Percentiles rank a stretch among this genome's conserved stretches.
Conservation (phyloP, 1,284 basidiomycete species). For the Puccinia triticina region DNA sequence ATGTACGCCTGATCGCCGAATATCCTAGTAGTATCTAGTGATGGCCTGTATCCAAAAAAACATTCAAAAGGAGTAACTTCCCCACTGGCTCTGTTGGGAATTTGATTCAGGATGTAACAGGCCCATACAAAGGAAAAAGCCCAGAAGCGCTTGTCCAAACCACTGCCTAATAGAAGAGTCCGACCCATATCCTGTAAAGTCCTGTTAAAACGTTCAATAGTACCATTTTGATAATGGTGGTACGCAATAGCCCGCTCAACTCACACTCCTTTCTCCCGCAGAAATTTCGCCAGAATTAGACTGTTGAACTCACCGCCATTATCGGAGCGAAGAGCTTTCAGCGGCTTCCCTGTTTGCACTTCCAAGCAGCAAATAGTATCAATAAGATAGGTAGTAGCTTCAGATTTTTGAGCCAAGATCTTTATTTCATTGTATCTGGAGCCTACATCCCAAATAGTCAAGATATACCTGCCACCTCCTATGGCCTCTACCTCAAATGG, state of each 20-base stretch:
- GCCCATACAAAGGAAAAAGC: not conserved
- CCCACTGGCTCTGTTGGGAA: not conserved
- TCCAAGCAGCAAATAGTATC: not conserved
- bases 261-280: constrained; percentile 7
- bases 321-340: no score
- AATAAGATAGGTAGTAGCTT: not conserved
- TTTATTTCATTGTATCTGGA: not conserved
- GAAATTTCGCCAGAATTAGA: not conserved
- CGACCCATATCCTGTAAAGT: no score
- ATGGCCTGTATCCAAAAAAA: not conserved
- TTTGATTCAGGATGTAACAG: no score
- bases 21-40: not conserved
- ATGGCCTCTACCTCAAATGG: no score
- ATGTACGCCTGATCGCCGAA: constrained; percentile 18
- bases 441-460: not conserved
- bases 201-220: no score
- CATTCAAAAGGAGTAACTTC: constrained; percentile 12
- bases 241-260: not conserved
- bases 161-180: not conserved
- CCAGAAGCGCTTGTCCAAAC: not conserved
- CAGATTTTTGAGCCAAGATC: not conserved
- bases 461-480: no score
- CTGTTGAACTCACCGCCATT: no score
- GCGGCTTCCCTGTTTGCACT: not conserved
- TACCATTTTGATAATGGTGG: constrained; percentile 15